A percentile compares a stretch with the other conserved stretches of the same genome.
Evolutionary conservation across 139 green algal species (phyloP).

Genomic region (Chlamydomonas schloesseri): DNA sequence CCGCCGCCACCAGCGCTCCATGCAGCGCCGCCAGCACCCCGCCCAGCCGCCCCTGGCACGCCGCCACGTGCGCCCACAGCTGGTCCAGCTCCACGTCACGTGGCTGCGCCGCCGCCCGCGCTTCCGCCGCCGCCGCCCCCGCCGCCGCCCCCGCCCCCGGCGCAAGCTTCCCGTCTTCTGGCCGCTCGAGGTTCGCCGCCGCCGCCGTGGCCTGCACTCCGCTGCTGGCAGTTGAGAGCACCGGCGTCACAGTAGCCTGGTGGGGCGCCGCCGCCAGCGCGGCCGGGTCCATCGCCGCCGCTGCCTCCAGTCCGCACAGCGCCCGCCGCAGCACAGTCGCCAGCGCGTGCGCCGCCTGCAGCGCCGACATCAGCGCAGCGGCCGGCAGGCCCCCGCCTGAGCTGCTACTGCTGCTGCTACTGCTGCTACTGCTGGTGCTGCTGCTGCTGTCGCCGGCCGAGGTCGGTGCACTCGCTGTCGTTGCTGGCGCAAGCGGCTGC

Average conservation of each 20-base stretch:
- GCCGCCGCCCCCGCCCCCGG: neutral
- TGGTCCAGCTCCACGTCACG: conserved; percentile 8
- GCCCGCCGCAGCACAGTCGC: conserved; percentile 6
- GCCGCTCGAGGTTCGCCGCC: too few species aligned
- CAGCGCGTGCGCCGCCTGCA: neutral
- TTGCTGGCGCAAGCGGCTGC: too few species aligned
- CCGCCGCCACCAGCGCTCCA: neutral
- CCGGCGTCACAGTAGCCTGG: conserved; percentile 1
- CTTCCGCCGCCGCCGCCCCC: neutral
- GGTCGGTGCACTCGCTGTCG: too few species aligned
- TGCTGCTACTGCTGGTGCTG: neutral
- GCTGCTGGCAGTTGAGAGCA: neutral
- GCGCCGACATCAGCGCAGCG: neutral
- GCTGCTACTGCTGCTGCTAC: neutral
- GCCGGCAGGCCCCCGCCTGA: neutral
- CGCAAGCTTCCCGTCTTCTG: neutral
- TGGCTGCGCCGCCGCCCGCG: neutral
- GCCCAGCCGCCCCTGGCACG: conserved; percentile 4
- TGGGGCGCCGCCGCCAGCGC: conserved; percentile 5
- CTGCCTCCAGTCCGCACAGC: neutral
- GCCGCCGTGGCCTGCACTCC: neutral
- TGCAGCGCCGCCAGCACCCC: conserved; percentile 8
- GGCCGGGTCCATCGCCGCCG: too few species aligned
- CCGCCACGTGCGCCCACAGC: conserved; percentile 13
- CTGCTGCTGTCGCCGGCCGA: neutral